Percentiles rank a stretch among this genome's conserved stretches.
Evolutionary conservation across 331 rosid species (phyloP).

Genomic region (Rhamnella rubrinervis): DNA sequence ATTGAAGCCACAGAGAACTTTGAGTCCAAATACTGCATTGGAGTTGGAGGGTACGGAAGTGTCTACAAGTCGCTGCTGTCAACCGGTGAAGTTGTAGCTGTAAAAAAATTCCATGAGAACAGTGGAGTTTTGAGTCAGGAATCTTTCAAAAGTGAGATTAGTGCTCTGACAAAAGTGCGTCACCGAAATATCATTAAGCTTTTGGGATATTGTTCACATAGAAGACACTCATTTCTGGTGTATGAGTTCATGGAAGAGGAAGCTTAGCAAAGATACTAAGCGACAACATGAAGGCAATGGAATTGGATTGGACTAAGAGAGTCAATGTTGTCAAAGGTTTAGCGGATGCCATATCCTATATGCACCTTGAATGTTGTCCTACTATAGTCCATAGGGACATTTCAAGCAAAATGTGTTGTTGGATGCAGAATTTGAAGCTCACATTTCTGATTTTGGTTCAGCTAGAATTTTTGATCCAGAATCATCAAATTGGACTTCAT

Average conservation of each 20-base stretch:
- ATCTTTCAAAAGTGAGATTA: constrained; percentile 5
- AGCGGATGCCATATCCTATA: constrained; percentile 29
- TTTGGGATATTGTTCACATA: constrained; percentile 28
- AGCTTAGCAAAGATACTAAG: constrained; percentile 21
- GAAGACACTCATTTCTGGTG: background rate
- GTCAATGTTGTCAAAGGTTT: constrained; percentile 34
- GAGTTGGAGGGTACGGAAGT: constrained; percentile 35
- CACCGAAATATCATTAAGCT: constrained; percentile 31
- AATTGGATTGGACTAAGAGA: constrained; percentile 33
- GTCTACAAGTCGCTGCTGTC: constrained; percentile 39
- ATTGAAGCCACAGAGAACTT: constrained; percentile 27
- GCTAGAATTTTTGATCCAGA: too few relatives aligned
- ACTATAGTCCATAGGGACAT: too few relatives aligned
- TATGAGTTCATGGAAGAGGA: constrained; percentile 27
- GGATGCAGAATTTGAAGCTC: too few relatives aligned
- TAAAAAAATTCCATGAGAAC: constrained; percentile 28
- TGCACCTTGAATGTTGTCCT: constrained; percentile 18
- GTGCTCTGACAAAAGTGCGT: background rate
- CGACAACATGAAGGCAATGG: constrained; percentile 11
- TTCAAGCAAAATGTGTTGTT: too few relatives aligned
- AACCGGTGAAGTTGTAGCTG: background rate
- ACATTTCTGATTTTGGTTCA: too few relatives aligned
- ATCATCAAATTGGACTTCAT: too few relatives aligned
- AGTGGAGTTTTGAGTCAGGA: background rate
- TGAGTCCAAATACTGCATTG: background rate